phyloP scores from a whole-genome alignment of 2,329 filamentous ascomycete species.

The Talaromyces sp. region DNA sequence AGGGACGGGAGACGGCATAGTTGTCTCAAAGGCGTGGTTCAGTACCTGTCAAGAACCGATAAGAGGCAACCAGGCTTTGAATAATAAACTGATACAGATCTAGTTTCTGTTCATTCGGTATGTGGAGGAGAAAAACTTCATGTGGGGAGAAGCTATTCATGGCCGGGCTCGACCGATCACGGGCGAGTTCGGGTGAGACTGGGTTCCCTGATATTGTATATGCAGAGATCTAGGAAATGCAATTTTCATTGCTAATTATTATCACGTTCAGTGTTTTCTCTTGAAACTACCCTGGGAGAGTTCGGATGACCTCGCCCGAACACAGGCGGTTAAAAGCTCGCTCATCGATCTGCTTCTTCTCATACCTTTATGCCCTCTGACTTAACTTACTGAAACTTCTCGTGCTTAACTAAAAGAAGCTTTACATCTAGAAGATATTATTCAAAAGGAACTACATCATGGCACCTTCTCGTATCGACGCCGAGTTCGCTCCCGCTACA shows the following conservation, averaged over 20 bases:
- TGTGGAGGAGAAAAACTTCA: background rate
- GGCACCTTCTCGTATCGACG: background rate
- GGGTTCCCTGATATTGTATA: background rate
- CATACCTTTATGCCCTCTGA: no score
- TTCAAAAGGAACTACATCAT: background rate
- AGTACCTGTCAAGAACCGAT: background rate
- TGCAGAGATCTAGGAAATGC: background rate
- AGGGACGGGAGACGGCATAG: background rate
- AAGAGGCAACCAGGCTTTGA: background rate
- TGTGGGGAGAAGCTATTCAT: background rate
- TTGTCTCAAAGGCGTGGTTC: background rate
- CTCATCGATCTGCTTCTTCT: no score
- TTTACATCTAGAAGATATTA: background rate
- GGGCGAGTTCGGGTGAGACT: background rate
- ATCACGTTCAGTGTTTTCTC: background rate
- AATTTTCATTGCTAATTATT: background rate
- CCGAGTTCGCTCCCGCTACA: background rate
- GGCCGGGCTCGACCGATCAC: background rate
- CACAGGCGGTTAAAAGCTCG: background rate
- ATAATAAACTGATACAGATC: background rate
- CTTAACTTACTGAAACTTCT: background rate
- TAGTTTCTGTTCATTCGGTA: background rate
- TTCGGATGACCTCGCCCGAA: background rate
- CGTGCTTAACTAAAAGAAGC: background rate
- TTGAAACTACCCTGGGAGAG: background rate